phyloP scores from a whole-genome alignment of 2,329 filamentous ascomycete species.

The Fusarium temperatum region DNA sequence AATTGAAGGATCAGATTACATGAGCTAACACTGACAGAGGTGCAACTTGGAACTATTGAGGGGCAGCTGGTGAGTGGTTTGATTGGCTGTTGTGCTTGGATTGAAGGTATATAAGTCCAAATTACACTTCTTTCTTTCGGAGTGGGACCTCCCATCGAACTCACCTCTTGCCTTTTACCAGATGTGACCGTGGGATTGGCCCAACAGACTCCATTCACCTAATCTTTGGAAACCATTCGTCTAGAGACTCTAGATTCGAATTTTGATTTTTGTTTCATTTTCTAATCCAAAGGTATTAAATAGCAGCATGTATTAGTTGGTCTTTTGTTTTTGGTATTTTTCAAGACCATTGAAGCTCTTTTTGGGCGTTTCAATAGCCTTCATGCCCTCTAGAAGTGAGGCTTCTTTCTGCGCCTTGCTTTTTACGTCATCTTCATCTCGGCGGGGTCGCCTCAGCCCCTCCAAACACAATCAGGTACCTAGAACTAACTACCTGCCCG shows the following conservation, averaged over 20 bases:
- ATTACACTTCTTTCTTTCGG: conserved; percentile 47
- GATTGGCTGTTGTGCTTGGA: neutral
- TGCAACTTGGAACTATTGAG: neutral
- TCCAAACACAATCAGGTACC: conserved; percentile 20
- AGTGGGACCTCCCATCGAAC: conserved; percentile 78
- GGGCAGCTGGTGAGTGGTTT: neutral
- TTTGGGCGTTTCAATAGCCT: neutral
- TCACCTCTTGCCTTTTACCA: conserved; percentile 84
- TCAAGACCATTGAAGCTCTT: neutral
- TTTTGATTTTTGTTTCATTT: conserved; percentile 43
- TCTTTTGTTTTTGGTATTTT: neutral
- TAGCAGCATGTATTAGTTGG: accelerated
- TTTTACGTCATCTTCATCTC: conserved; percentile 30
- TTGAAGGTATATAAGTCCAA: conserved; percentile 33
- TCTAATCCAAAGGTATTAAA: too few species aligned
- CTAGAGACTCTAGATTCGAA: conserved; percentile 54
- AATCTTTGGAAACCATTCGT: conserved; percentile 61
- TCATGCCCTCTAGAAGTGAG: neutral
- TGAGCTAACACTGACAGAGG: neutral
- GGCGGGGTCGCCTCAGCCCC: conserved; percentile 32
- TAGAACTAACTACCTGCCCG: neutral
- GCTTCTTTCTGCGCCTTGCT: conserved; percentile 9
- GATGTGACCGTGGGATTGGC: conserved; percentile 75
- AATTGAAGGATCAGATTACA: neutral
- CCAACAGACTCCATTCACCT: conserved; percentile 60